Evolutionary conservation across 345 rosid species (phyloP).

Genomic region (Stellera chamaejasme): DNA sequence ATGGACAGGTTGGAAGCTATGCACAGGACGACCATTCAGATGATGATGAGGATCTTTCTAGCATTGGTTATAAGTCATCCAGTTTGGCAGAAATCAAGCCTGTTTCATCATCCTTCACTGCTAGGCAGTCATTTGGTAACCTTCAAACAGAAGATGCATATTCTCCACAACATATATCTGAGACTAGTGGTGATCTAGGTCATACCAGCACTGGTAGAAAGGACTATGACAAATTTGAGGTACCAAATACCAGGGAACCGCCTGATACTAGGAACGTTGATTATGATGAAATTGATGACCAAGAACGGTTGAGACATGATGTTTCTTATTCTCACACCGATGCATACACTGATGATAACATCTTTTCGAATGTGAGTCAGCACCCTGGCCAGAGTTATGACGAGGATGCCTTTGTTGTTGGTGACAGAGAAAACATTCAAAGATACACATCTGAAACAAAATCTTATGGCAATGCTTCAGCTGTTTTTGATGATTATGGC

Average conservation of each 20-base stretch:
- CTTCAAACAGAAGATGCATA: slow-evolving; percentile 24
- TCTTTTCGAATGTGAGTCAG: slow-evolving; percentile 19
- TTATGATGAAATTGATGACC: slow-evolving; percentile 17
- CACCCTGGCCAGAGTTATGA: slow-evolving; percentile 9
- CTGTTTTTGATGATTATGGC: slow-evolving; percentile 57
- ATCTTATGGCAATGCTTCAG: slow-evolving; percentile 24
- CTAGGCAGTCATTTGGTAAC: slow-evolving; percentile 9
- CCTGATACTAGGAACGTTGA: slow-evolving; percentile 17
- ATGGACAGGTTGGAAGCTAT: slow-evolving; percentile 15
- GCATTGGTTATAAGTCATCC: slow-evolving; percentile 12
- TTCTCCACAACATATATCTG: slow-evolving; percentile 37
- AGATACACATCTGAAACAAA: slow-evolving; percentile 24
- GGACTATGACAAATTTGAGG: slow-evolving; percentile 31
- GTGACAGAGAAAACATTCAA: slow-evolving; percentile 29
- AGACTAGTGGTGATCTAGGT: slow-evolving; percentile 21
- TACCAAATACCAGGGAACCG: slow-evolving; percentile 12
- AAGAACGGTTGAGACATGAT: slow-evolving; percentile 32
- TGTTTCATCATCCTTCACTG: slow-evolving; percentile 19
- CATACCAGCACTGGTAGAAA: slow-evolving; percentile 20
- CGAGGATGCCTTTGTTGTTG: slow-evolving; percentile 35
- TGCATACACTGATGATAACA: slow-evolving; percentile 26
- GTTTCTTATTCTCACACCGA: slow-evolving; percentile 32
- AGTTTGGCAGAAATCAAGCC: slow-evolving; percentile 25
- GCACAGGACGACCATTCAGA: slow-evolving; percentile 21
- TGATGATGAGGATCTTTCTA: slow-evolving; percentile 18